These are phyloP conservation scores for Graphium sp. DNA, from an alignment of 2,329 filamentous ascomycete genomes.

Conservation along the genomic window DNA sequence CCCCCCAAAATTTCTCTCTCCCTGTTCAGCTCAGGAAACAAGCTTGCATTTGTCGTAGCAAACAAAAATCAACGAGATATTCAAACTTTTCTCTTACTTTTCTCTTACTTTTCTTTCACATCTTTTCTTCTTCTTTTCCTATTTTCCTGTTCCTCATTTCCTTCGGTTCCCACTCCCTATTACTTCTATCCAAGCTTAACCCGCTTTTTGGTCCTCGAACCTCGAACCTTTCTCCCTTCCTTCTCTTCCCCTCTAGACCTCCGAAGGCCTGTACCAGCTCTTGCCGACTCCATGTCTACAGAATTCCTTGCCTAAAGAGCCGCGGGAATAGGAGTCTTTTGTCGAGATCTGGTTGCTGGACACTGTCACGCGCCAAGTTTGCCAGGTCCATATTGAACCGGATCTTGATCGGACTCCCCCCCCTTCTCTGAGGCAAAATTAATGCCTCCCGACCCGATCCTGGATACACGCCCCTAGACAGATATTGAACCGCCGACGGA, in stretches of 20 bases:
- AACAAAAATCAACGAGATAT: neutral
- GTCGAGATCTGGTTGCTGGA: constrained; percentile 2
- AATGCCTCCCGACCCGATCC: neutral
- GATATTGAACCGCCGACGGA: neutral
- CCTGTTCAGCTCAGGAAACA: too few relatives aligned
- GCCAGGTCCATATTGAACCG: neutral
- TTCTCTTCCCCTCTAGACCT: neutral
- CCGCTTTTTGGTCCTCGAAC: neutral
- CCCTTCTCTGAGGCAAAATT: neutral
- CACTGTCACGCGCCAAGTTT: neutral
- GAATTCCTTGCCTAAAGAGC: neutral
- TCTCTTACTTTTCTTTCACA: neutral
- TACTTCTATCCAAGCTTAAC: neutral
- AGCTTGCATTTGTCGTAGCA: too few relatives aligned
- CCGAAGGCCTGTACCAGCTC: neutral
- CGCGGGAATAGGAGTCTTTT: constrained; percentile 1
- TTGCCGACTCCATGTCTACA: constrained; percentile 3
- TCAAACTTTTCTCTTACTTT: neutral
- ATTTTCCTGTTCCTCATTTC: neutral
- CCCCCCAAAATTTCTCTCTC: too few relatives aligned
- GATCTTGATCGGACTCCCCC: constrained; percentile 3
- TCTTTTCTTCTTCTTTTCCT: neutral
- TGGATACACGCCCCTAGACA: neutral
- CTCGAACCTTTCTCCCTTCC: neutral
- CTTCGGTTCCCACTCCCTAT: neutral